Evolutionary conservation across 2,329 filamentous ascomycete species (phyloP).

Genomic region (Phaeosphaeriaceae sp.): DNA sequence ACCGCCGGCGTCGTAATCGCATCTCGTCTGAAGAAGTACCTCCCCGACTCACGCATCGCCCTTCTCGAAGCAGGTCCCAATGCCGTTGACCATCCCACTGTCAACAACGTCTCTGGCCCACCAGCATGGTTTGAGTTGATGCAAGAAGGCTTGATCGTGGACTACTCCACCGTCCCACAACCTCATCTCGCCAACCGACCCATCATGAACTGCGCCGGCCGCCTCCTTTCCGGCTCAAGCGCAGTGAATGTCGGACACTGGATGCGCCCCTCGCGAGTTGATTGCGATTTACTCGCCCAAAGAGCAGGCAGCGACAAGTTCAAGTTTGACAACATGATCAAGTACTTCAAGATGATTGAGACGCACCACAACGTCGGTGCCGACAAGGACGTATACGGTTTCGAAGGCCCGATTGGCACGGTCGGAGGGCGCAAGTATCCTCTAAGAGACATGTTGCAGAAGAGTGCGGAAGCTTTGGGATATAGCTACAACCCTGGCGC

Average conservation of each 20-base stretch:
- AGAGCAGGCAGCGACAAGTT: constrained; percentile 19
- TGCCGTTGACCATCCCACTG: constrained; percentile 13
- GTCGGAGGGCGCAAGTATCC: constrained; percentile 21
- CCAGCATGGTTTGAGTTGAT: constrained; percentile 6
- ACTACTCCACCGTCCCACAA: constrained; percentile 26
- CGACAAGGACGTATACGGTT: constrained; percentile 18
- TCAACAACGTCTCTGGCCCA: constrained; percentile 15
- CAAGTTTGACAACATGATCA: constrained; percentile 19
- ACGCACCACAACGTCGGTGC: constrained; percentile 18
- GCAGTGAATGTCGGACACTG: constrained; percentile 23
- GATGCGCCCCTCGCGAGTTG: constrained; percentile 21
- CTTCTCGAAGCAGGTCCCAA: constrained; percentile 25
- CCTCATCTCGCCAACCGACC: constrained; percentile 14
- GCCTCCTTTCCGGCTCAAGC: constrained; percentile 23
- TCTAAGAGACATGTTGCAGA: constrained; percentile 12
- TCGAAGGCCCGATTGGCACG: constrained; percentile 23
- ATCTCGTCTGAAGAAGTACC: constrained; percentile 21
- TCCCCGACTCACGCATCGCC: constrained; percentile 8
- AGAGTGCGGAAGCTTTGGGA: constrained; percentile 16
- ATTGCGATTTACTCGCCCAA: constrained; percentile 19
- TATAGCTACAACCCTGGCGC: constrained; percentile 16
- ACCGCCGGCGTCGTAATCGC: constrained; percentile 31
- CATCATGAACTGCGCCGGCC: constrained; percentile 19
- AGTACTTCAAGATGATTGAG: constrained; percentile 20
- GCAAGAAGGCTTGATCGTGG: constrained; percentile 14